These are phyloP conservation scores for Rhodotorula sp. DNA, from an alignment of 1,284 basidiomycete genomes.

Conservation along the genomic window DNA sequence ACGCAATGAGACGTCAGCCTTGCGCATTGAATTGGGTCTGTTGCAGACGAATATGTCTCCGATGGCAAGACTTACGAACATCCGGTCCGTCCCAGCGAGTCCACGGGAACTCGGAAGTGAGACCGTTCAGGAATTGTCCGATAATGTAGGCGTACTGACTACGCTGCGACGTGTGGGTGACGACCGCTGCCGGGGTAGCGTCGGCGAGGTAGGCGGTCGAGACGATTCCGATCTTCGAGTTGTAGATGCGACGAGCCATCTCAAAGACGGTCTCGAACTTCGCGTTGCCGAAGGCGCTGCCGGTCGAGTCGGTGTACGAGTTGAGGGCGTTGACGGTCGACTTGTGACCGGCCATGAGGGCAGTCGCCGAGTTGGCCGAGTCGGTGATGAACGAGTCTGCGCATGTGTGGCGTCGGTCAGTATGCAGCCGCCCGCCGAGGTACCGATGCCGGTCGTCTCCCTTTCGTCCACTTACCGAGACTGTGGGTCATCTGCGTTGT, in stretches of 20 bases:
- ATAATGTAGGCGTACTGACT: conserved; percentile 49
- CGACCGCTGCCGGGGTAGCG: conserved; percentile 52
- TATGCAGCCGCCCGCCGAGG: too few relatives aligned
- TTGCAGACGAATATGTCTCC: not conserved
- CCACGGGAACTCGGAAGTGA: conserved; percentile 49
- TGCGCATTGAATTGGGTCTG: not conserved
- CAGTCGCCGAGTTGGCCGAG: conserved; percentile 54
- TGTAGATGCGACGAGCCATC: conserved; percentile 43
- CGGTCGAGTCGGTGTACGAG: conserved; percentile 40
- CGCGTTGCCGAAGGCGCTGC: conserved; percentile 48
- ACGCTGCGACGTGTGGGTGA: conserved; percentile 48
- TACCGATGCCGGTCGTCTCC: conserved; percentile 22
- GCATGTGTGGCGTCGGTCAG: not conserved
- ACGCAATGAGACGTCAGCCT: not conserved
- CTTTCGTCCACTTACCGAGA: conserved; percentile 41
- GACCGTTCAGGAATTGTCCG: conserved; percentile 50
- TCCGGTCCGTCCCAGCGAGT: conserved; percentile 49
- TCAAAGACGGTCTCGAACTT: conserved; percentile 51
- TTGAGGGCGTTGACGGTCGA: conserved; percentile 50
- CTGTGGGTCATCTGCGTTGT: conserved; percentile 44
- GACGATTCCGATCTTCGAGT: conserved; percentile 52
- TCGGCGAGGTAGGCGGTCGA: conserved; percentile 53
- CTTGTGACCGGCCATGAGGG: conserved; percentile 52
- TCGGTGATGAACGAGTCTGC: conserved; percentile 32
- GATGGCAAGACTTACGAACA: not conserved